Conservation (phyloP, 75 land plant species). For the Picea sitchensis region DNA sequence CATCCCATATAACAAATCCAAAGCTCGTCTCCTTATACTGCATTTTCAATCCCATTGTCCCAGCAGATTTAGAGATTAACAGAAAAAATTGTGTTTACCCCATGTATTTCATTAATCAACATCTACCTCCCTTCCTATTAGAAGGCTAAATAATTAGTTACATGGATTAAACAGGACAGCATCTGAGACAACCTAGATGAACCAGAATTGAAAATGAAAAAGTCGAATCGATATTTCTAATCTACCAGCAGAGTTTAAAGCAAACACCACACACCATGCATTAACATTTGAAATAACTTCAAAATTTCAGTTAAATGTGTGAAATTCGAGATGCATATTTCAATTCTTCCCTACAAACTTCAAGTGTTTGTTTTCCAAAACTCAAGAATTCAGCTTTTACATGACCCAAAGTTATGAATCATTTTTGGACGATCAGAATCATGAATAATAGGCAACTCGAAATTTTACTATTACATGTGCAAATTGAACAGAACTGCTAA, state of each 20-base stretch:
- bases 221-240: neutral
- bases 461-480: neutral
- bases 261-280: neutral
- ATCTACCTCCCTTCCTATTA: too few species aligned
- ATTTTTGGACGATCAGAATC: neutral
- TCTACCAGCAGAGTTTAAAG: neutral
- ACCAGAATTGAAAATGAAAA: neutral
- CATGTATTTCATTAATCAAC: too few species aligned
- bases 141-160: too few species aligned
- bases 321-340: neutral
- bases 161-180: too few species aligned
- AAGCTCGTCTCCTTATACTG: constrained; percentile 97
- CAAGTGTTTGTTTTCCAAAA: neutral
- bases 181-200: neutral
- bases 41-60: neutral
- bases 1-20: constrained; percentile 98
- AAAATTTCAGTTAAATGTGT: too few species aligned
- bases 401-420: neutral
- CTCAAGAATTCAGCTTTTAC: neutral
- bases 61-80: too few species aligned
- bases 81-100: too few species aligned
- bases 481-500: neutral
- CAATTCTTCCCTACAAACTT: too few species aligned
- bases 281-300: neutral
- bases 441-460: neutral